phyloP scores from a whole-genome alignment of 1,139 yeast genomes.

The Lodderomyces parapsilosis region DNA sequence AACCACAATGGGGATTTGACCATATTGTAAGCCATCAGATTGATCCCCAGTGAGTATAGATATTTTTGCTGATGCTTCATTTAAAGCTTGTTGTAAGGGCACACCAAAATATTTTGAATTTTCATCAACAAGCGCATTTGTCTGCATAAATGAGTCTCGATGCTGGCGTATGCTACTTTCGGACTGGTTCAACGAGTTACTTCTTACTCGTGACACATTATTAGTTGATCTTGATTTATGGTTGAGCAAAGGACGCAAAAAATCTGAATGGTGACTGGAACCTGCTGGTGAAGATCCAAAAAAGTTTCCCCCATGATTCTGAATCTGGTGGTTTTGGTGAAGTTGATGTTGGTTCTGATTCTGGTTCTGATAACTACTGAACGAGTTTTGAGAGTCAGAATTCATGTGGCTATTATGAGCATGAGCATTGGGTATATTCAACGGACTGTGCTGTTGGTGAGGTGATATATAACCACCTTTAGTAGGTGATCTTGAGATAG shows the following conservation, averaged over 20 bases:
- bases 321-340: constrained; percentile 11
- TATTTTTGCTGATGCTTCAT: constrained; percentile 73
- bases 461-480: constrained; percentile 4
- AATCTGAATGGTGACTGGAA: constrained; percentile 24
- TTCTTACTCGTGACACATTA: constrained; percentile 43
- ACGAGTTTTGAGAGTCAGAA: constrained; percentile 3
- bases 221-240: constrained; percentile 52
- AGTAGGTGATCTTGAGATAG: constrained; percentile 12
- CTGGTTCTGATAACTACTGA: too few species aligned
- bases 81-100: constrained; percentile 66
- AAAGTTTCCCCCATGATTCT: constrained; percentile 7
- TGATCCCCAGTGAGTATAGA: constrained; percentile 47
- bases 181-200: constrained; percentile 35
- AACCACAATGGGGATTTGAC: constrained; percentile 83
- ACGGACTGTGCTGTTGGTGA: constrained; percentile 8
- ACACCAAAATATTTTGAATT: constrained; percentile 80
- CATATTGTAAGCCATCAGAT: constrained; percentile 49
- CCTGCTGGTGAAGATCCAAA: constrained; percentile 13
- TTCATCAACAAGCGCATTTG: constrained; percentile 44
- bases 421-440: constrained; percentile 3
- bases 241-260: constrained; percentile 46
- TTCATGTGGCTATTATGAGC: neutral
- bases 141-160: constrained; percentile 54
- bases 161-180: constrained; percentile 49
- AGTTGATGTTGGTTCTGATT: constrained; percentile 11